phyloP scores from a whole-genome alignment of 768 basidiomycete genomes.

The Sporobolomyces roseus region DNA sequence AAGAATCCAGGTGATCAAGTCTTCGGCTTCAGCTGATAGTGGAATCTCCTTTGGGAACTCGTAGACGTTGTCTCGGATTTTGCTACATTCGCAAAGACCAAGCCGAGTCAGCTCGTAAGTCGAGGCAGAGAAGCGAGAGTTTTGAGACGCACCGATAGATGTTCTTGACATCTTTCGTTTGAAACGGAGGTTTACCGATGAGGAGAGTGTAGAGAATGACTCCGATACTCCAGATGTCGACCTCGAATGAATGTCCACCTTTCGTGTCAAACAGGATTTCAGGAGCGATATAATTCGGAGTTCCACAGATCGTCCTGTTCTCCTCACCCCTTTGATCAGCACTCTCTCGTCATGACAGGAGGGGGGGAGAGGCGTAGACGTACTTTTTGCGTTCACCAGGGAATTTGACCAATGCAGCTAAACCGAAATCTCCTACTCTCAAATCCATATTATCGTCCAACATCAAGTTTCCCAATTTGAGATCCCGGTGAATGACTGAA shows the following conservation, averaged over 20 bases:
- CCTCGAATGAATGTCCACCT: slow-evolving; percentile 96
- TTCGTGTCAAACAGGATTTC: slow-evolving; percentile 94
- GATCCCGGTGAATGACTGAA: slow-evolving; percentile 94
- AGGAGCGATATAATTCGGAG: slow-evolving; percentile 97
- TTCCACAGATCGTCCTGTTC: slow-evolving; percentile 81
- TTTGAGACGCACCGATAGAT: slow-evolving; percentile 61
- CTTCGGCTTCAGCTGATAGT: slow-evolving; percentile 67
- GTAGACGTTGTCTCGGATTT: slow-evolving; percentile 89
- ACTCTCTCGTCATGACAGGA: neutral
- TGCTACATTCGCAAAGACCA: slow-evolving; percentile 52
- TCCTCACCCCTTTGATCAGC: neutral
- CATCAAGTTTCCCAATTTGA: slow-evolving; percentile 94
- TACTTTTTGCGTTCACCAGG: slow-evolving; percentile 93
- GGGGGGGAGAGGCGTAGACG: slow-evolving; percentile 34
- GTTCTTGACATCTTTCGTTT: slow-evolving; percentile 93
- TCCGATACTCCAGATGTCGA: slow-evolving; percentile 95
- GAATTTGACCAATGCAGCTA: slow-evolving; percentile 93
- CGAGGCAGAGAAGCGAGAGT: neutral
- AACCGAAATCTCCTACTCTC: slow-evolving; percentile 94
- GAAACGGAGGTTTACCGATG: slow-evolving; percentile 94
- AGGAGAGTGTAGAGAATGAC: slow-evolving; percentile 94
- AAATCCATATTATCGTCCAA: slow-evolving; percentile 87
- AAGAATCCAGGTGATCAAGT: slow-evolving; percentile 77
- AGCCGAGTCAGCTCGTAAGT: slow-evolving; percentile 41
- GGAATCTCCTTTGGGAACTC: slow-evolving; percentile 76